These are phyloP conservation scores for Alternaria arbusti DNA, from an alignment of 2,329 filamentous ascomycete species.

Conservation along the genomic window DNA sequence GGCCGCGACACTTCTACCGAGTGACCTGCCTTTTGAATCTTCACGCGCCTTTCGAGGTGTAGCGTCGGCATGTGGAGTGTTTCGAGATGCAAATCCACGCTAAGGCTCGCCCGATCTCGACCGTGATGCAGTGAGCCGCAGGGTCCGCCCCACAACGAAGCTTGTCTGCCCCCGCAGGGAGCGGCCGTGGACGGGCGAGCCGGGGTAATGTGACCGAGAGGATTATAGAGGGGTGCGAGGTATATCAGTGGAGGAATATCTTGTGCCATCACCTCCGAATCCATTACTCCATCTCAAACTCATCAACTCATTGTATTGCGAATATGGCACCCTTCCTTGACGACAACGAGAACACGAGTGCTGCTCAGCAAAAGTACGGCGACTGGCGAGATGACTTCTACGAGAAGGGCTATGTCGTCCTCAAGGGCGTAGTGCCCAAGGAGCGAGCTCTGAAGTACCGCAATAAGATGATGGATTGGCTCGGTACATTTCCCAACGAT, in stretches of 20 bases:
- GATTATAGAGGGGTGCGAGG: neutral
- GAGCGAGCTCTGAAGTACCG: constrained; percentile 37
- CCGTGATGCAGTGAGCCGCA: neutral
- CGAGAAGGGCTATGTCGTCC: constrained; percentile 35
- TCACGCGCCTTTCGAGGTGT: neutral
- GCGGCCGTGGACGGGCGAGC: constrained; percentile 13
- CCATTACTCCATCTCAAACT: neutral
- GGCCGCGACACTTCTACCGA: neutral
- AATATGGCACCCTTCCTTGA: constrained; percentile 9
- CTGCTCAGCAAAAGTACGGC: constrained; percentile 14
- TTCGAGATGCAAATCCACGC: neutral
- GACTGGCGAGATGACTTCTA: constrained; percentile 43
- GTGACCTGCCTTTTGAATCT: neutral
- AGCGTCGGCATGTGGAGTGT: constrained; percentile 4
- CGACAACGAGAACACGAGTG: neutral
- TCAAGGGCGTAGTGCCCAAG: constrained; percentile 30
- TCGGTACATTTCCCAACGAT: constrained; percentile 35
- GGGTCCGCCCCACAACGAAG: neutral
- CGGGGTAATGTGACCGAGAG: neutral
- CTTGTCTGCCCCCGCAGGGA: neutral
- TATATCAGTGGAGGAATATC: neutral
- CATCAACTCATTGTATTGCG: neutral
- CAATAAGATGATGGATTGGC: constrained; percentile 40
- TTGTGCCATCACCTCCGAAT: neutral
- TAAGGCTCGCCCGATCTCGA: constrained; percentile 10